Evolutionary conservation across 2,329 filamentous ascomycete genomes (phyloP).

Genomic region (Exserohilum turcica): DNA sequence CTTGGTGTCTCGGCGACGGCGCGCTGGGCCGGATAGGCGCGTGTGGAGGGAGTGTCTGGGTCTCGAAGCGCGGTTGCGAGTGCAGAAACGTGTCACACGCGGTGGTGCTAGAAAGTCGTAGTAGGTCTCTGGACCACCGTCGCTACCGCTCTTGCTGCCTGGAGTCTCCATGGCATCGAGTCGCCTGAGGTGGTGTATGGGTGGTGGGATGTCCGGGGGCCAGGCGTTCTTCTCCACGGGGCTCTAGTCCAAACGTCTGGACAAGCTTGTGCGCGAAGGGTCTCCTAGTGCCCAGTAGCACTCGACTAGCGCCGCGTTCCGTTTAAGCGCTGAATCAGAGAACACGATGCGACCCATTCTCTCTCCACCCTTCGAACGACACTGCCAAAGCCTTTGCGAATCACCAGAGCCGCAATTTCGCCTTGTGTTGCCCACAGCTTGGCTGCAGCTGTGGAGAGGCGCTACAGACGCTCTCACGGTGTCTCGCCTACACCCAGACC

Average conservation of each 20-base stretch:
- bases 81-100: not conserved
- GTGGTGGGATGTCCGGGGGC: not conserved
- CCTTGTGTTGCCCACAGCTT: not conserved
- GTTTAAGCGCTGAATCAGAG: conserved; percentile 1
- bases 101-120: not conserved
- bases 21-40: conserved; percentile 10
- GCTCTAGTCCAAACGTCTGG: conserved; percentile 5
- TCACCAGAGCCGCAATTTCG: not conserved
- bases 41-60: not conserved
- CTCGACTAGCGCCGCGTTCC: not conserved
- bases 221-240: conserved; percentile 7
- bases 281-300: conserved; percentile 3
- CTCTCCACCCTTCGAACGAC: not conserved
- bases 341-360: not conserved
- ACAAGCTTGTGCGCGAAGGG: not conserved
- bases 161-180: not conserved
- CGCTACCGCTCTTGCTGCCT: not conserved
- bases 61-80: conserved; percentile 1
- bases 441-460: not conserved
- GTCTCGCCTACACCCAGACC: conserved; percentile 1
- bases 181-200: not conserved
- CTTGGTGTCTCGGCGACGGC: conserved; percentile 8
- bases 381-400: conserved; percentile 6
- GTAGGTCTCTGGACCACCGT: not conserved
- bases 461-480: not conserved